Percentiles rank a stretch among this genome's conserved stretches.
Evolutionary conservation across 345 rosid genomes (phyloP).

Genomic region (Iberis pinnata): DNA sequence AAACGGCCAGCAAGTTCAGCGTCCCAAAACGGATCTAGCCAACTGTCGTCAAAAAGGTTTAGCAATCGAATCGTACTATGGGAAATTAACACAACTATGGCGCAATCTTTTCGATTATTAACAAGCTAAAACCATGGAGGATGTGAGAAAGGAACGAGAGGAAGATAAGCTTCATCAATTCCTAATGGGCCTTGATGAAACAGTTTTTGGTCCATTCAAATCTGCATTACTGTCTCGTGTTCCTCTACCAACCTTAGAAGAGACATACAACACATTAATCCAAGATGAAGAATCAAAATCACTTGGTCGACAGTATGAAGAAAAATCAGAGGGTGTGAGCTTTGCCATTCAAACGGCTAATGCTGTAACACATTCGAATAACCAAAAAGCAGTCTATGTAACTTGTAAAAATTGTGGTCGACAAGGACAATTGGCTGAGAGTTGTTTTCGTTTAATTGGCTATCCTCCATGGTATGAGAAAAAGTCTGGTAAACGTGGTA

Average conservation of each 20-base stretch:
- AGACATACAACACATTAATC: background rate
- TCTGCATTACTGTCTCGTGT: background rate
- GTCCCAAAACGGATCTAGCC: background rate
- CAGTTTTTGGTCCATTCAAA: too few relatives aligned
- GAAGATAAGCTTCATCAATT: background rate
- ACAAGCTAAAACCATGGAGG: background rate
- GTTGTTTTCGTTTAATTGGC: too few relatives aligned
- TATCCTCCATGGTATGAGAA: too few relatives aligned
- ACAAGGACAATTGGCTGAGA: too few relatives aligned
- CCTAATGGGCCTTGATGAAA: too few relatives aligned
- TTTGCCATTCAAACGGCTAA: too few relatives aligned
- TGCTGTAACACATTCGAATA: too few relatives aligned
- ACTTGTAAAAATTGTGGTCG: too few relatives aligned
- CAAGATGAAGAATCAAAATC: background rate
- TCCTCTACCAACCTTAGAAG: background rate
- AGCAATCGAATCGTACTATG: background rate
- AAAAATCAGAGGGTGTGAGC: background rate
- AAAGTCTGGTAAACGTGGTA: too few relatives aligned
- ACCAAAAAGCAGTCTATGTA: too few relatives aligned
- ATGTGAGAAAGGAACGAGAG: background rate
- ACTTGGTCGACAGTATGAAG: background rate
- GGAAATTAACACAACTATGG: background rate
- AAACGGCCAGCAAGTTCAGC: background rate
- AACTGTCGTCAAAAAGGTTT: background rate
- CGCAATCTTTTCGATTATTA: background rate